Evolutionary conservation across 2,329 filamentous ascomycete genomes (phyloP), one percentile per base, ranked within the genome.

Genomic region (Ophiostoma sp.): DNA sequence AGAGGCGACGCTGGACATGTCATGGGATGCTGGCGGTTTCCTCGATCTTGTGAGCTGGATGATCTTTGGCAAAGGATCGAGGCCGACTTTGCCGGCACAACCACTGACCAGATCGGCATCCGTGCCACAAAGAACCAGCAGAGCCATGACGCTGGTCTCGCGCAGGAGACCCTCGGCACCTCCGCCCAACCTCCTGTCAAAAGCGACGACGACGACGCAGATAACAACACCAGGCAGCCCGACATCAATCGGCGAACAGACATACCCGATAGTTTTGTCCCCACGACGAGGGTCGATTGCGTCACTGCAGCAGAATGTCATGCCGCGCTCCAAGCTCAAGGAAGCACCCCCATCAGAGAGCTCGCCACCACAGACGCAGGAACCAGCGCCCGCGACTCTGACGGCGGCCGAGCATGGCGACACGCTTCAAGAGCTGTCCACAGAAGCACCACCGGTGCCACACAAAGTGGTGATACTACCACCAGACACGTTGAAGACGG

Each of bases 11-110:
- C 63, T 64, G 9, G 63, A 64, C 41, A 64, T 64, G 63, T 42
- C 63, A 12, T 18, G 41, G 41, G 63, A 14, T 11, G 41, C 63
- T 8, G 63, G 63, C 42, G n/a, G 41, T 1, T 45, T 64, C 3
- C 63, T 64, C 63, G 63, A 64, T 47, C 41, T 47, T 12, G 63
- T 64, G 9, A 47, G 63, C 42, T 36, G 41, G 9, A 44, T 64
- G 63, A 27, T 64, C 63, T 64, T 64, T 45, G 63, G n/a, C 41
- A 45, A 11, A 11, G 60, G 38, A 1, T 40, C 55, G 2, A 62
- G 14, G 12, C 55, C 16, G 38, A 11, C 27, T 27, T 27, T 27
- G 60, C 38, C 12, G 38, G 12, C 38, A 4, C 40, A 18, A 5
- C 60, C 38, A 4, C 38, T 38, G 0, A 16, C 2, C 14, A 9